These are phyloP conservation scores for Rhytidiadelphus loreus DNA, from an alignment of 225 moss, liverwort and hornwort species.

Conservation along the genomic window DNA sequence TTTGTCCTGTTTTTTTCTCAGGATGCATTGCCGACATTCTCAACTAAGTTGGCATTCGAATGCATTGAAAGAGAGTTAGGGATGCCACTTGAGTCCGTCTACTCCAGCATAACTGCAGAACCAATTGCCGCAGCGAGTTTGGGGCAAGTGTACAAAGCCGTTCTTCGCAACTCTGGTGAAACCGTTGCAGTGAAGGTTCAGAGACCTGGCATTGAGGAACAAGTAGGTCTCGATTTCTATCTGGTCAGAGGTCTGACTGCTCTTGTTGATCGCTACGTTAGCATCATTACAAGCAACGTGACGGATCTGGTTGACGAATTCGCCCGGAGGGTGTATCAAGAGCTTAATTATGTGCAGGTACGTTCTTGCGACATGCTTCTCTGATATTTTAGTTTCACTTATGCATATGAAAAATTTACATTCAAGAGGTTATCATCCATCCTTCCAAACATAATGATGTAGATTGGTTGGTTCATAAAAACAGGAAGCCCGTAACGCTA, in stretches of 20 bases:
- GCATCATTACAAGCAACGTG: conserved; percentile 66
- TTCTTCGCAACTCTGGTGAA: conserved; percentile 62
- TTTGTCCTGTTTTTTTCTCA: conserved; percentile 4
- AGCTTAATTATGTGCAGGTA: conserved; percentile 89
- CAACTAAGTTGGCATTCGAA: conserved; percentile 65
- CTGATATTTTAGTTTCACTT: neutral
- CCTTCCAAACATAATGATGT: neutral
- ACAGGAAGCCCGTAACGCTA: conserved; percentile 90
- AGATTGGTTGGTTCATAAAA: neutral
- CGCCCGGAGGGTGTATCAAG: conserved; percentile 84
- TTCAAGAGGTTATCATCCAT: neutral
- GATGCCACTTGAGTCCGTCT: conserved; percentile 58
- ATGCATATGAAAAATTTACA: neutral
- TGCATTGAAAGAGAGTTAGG: conserved; percentile 76
- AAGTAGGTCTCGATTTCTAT: conserved; percentile 87
- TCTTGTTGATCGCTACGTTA: conserved; percentile 72
- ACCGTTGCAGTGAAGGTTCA: conserved; percentile 92
- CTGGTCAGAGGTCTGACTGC: conserved; percentile 63
- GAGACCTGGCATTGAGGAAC: conserved; percentile 76
- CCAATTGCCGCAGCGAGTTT: conserved; percentile 93
- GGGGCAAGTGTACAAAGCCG: conserved; percentile 95
- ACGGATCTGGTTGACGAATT: conserved; percentile 61
- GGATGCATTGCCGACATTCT: conserved; percentile 98
- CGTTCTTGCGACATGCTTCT: neutral
- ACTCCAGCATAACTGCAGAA: conserved; percentile 65